A percentile compares a stretch with the other conserved stretches of the same genome.
These are phyloP conservation scores for Hymenotorrendiella dingleyae DNA, from an alignment of 2,329 filamentous ascomycete species.

Conservation along the genomic window DNA sequence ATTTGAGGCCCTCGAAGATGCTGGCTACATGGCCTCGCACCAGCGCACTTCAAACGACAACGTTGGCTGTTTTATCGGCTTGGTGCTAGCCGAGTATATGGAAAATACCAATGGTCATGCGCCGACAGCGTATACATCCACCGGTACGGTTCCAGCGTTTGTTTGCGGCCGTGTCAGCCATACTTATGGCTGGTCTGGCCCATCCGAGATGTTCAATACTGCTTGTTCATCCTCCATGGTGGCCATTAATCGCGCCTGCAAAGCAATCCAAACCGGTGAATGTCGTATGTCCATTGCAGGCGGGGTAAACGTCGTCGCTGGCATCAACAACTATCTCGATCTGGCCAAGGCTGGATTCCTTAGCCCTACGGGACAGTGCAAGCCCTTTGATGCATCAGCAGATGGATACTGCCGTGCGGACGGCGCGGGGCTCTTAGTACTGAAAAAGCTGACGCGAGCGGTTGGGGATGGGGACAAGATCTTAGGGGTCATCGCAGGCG, in stretches of 20 bases:
- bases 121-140: slow-evolving; percentile 3
- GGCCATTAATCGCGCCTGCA: slow-evolving; percentile 46
- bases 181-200: slow-evolving; percentile 38
- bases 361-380: slow-evolving; percentile 35
- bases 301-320: slow-evolving; percentile 7
- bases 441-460: slow-evolving; percentile 54
- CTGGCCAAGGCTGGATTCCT: slow-evolving; percentile 1
- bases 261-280: slow-evolving; percentile 39
- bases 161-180: slow-evolving; percentile 2
- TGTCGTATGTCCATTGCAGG: slow-evolving; percentile 24
- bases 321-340: not conserved
- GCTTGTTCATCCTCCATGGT: slow-evolving; percentile 51
- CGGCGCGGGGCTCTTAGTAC: slow-evolving; percentile 48
- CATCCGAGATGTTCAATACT: slow-evolving; percentile 58
- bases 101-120: slow-evolving; percentile 2
- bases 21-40: not conserved
- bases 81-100: not conserved
- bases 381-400: slow-evolving; percentile 27
- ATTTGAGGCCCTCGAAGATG: slow-evolving; percentile 8
- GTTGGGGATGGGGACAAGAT: slow-evolving; percentile 52
- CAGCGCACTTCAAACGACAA: not conserved
- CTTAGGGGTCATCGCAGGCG: slow-evolving; percentile 47
- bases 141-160: slow-evolving; percentile 5
- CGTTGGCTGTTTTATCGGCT: not conserved
- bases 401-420: slow-evolving; percentile 34